Evolutionary conservation across 768 basidiomycete species (phyloP), one percentile per base, ranked within the genome.

Genomic region (Cyathus striatus): DNA sequence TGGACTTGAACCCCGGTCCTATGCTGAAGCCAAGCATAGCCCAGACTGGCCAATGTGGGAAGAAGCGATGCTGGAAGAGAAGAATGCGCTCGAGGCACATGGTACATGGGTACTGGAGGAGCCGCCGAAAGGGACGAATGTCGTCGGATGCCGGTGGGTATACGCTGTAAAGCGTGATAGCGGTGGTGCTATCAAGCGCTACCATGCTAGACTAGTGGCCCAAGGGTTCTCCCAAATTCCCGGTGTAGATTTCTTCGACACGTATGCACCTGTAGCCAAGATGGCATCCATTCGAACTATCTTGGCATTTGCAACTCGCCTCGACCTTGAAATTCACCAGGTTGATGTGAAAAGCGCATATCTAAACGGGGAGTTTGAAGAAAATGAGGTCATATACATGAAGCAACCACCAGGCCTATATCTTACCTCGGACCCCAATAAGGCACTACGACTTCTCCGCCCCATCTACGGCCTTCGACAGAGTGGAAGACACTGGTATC

Each of bases 321-420:
- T 59, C 5, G 45, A 56, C 22, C 62, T 62, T 46, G 53, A 64
- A n/a, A 20, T 70, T 12, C 48, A 69, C 20, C 48, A 33, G 25
- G 49, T 69, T n/a, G 68, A 75, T 49, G 57, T 74, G 22, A 59
- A 49, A 25, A 42, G 37, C 16, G 50, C 55, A n/a, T 58, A 46
- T 40, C 46, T 57, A n/a, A 48, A 55, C 38, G 38, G 46, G 2
- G 34, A 37, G 42, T 24, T 53, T 6, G 23, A 23, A 1, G 47
- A 62, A 1, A 50, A 58, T 4, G 43, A 48, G 18, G 43, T 32
- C 13, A 56, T 66, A 9, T 64, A 53, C 27, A 60, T 64, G 58
- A 6, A 36, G 12, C 61, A 61, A 45, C 60, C 59, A 0, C 38
- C 40, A 7, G 55, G 55, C 0, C n/a, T n/a, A n/a, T n/a, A n/a